Conservation (phyloP, 192 early-diverging fungal species). For the Thoreauomyces humboldtii region DNA sequence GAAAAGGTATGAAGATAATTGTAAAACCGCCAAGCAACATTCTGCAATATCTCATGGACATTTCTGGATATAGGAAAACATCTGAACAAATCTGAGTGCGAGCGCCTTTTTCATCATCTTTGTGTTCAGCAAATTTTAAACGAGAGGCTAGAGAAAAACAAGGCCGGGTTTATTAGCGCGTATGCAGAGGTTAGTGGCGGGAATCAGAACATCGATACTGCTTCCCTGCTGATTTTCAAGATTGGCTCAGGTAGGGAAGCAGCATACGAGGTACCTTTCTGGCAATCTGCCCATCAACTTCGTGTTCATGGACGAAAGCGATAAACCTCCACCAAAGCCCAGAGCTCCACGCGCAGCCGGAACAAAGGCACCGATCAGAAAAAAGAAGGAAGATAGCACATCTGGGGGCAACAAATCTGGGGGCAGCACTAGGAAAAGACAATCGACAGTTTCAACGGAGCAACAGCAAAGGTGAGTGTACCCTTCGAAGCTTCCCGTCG, state of each 20-base stretch:
- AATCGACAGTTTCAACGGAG: background rate
- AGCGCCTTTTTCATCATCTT: conserved; percentile 72
- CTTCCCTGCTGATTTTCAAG: background rate
- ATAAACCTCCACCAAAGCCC: background rate
- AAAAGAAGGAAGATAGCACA: background rate
- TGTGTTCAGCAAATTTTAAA: conserved; percentile 59
- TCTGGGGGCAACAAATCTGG: background rate
- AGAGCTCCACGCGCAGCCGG: background rate
- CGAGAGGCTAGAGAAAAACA: conserved; percentile 60
- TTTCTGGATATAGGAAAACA: conserved; percentile 41
- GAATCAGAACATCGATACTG: too few species aligned
- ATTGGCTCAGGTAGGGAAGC: background rate
- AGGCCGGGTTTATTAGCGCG: conserved; percentile 57
- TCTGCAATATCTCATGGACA: background rate
- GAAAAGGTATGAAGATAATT: conserved; percentile 33
- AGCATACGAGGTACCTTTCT: background rate
- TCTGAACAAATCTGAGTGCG: conserved; percentile 55
- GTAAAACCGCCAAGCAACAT: background rate
- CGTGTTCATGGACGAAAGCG: conserved; percentile 15
- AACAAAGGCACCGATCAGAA: background rate
- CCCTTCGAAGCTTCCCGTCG: background rate
- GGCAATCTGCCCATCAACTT: conserved; percentile 2
- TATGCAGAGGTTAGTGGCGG: conserved; percentile 47
- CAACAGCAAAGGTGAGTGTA: background rate
- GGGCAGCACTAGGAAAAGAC: background rate